Conservation (phyloP, 129 eudicot species). For the Pittosporum tobira region DNA sequence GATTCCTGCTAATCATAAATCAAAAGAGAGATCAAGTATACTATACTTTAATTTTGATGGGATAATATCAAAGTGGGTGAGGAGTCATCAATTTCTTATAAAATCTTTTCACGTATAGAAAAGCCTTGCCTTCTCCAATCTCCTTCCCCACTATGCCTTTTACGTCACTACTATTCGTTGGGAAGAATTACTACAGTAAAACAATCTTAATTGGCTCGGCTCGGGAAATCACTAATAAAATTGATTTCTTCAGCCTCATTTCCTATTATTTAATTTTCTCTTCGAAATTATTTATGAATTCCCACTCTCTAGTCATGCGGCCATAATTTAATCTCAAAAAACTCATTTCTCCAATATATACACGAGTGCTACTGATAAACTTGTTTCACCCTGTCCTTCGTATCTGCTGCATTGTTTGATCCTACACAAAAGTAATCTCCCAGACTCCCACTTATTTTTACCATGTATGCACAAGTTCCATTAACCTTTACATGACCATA, state of each 20-base stretch:
- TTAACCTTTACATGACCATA: constrained; percentile 11
- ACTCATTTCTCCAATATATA: constrained; percentile 4
- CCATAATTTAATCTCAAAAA: constrained; percentile 36
- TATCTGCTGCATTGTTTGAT: constrained; percentile 32
- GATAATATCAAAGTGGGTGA: constrained; percentile 21
- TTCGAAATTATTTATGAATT: constrained; percentile 18
- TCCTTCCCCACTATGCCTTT: constrained; percentile 19
- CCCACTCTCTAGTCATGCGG: constrained; percentile 31
- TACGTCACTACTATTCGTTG: constrained; percentile 15
- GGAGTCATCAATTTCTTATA: constrained; percentile 33
- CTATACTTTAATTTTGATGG: constrained; percentile 14
- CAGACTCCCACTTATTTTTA: constrained; percentile 2
- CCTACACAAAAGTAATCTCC: constrained; percentile 33
- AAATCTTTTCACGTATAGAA: constrained; percentile 32
- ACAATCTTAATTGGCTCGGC: constrained; percentile 9
- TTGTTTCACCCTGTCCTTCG: constrained; percentile 17
- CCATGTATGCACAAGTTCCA: constrained; percentile 16
- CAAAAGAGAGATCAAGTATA: constrained; percentile 16
- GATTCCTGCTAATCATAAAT: constrained; percentile 27
- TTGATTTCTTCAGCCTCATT: constrained; percentile 26
- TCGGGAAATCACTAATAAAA: constrained; percentile 13
- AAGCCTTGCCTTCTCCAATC: constrained; percentile 20
- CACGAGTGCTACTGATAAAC: constrained; percentile 23
- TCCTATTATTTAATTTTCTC: constrained; percentile 19
- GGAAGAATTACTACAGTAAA: constrained; percentile 10